Conservation (phyloP, 2,329 filamentous ascomycete species). For the Lecanicillium sp. region DNA sequence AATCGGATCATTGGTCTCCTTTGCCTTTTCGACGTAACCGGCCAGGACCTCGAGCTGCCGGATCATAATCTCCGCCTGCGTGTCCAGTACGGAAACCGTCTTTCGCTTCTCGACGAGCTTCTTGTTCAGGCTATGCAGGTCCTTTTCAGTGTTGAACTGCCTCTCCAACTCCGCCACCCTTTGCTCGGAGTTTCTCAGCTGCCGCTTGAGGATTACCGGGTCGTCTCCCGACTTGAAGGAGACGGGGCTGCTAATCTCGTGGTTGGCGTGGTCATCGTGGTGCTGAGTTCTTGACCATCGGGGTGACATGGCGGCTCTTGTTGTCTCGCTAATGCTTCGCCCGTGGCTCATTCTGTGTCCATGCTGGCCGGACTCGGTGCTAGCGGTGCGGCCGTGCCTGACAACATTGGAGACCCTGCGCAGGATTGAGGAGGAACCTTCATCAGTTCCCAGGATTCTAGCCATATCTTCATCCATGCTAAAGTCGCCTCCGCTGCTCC, state of each 20-base stretch:
- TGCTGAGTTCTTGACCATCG: conserved; percentile 65
- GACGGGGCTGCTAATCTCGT: conserved; percentile 66
- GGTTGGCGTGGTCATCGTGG: conserved; percentile 42
- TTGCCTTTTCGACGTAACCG: conserved; percentile 79
- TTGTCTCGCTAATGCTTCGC: conserved; percentile 61
- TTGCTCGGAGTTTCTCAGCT: conserved; percentile 74
- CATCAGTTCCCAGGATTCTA: conserved; percentile 73
- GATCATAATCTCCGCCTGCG: conserved; percentile 91
- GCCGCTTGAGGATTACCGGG: conserved; percentile 59
- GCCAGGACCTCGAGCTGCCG: conserved; percentile 84
- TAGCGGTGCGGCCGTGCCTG: conserved; percentile 84
- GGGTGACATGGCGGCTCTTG: conserved; percentile 54
- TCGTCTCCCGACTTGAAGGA: conserved; percentile 59
- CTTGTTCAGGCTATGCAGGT: conserved; percentile 70
- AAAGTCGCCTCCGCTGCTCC: conserved; percentile 77
- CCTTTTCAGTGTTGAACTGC: conserved; percentile 61
- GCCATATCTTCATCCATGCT: conserved; percentile 95
- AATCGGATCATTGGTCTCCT: conserved; percentile 71
- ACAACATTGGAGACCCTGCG: conserved; percentile 89
- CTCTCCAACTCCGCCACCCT: conserved; percentile 79
- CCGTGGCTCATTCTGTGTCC: conserved; percentile 39
- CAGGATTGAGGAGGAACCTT: conserved; percentile 70
- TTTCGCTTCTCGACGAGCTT: conserved; percentile 89
- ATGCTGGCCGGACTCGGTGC: conserved; percentile 50
- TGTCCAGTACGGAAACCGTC: conserved; percentile 89